phyloP scores from a whole-genome alignment of 2,329 filamentous ascomycete species.

The Tolypocladium amazonense region DNA sequence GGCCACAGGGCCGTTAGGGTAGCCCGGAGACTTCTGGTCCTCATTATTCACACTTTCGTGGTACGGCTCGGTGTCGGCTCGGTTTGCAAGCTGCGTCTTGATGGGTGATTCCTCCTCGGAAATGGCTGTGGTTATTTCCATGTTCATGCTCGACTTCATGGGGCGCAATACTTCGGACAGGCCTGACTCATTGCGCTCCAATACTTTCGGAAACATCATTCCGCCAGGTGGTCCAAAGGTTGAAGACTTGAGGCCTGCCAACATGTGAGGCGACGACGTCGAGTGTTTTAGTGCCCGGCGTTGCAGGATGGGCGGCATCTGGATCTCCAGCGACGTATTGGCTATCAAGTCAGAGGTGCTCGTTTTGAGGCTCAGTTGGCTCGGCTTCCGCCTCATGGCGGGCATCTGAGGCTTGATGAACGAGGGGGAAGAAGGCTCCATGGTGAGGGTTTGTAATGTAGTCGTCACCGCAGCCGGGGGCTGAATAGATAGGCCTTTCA shows the following conservation, averaged over 20 bases:
- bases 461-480: slow-evolving; percentile 39
- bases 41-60: slow-evolving; percentile 63
- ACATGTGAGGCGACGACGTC: slow-evolving; percentile 56
- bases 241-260: slow-evolving; percentile 46
- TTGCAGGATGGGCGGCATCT: slow-evolving; percentile 48
- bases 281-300: slow-evolving; percentile 56
- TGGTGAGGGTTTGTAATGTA: slow-evolving; percentile 38
- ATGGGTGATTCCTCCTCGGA: slow-evolving; percentile 49
- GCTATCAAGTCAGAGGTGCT: slow-evolving; percentile 45
- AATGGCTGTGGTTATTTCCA: slow-evolving; percentile 31
- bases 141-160: slow-evolving; percentile 29
- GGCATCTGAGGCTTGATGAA: slow-evolving; percentile 75
- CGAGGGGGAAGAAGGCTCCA: slow-evolving; percentile 60
- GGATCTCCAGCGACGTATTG: slow-evolving; percentile 38
- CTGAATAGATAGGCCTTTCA: slow-evolving; percentile 76
- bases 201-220: slow-evolving; percentile 52
- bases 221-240: slow-evolving; percentile 51
- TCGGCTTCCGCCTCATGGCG: slow-evolving; percentile 62
- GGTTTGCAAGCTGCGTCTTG: slow-evolving; percentile 49
- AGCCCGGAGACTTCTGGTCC: slow-evolving; percentile 71
- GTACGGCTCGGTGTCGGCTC: slow-evolving; percentile 43
- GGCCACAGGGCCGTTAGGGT: slow-evolving; percentile 71
- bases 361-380: slow-evolving; percentile 68
- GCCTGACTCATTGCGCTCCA: slow-evolving; percentile 49
- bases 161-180: slow-evolving; percentile 48